Evolutionary conservation across 345 rosid genomes (phyloP).

Genomic region (Acer yangbiense): DNA sequence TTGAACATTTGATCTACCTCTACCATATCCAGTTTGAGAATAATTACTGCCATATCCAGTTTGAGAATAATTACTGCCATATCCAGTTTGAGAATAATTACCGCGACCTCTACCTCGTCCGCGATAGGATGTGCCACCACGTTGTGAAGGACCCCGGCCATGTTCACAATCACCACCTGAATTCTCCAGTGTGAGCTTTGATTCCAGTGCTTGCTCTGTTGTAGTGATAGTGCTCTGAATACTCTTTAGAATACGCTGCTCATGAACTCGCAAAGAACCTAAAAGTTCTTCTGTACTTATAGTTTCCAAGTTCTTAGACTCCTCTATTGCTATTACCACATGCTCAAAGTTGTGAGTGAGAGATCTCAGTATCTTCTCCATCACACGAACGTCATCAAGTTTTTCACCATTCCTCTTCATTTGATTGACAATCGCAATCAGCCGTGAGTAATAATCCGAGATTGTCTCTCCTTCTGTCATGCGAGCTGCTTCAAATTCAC

Average conservation of each 20-base stretch:
- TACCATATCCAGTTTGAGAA: background rate
- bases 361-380: background rate
- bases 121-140: background rate
- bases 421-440: background rate
- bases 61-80: no score
- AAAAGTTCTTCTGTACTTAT: background rate
- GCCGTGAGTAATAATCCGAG: background rate
- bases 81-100: no score
- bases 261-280: background rate
- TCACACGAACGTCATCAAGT: background rate
- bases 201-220: background rate
- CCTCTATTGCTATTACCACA: background rate
- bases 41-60: background rate
- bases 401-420: background rate
- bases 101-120: background rate
- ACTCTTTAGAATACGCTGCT: background rate
- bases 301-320: background rate
- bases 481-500: background rate
- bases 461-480: background rate
- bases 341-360: background rate
- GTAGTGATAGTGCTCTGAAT: background rate
- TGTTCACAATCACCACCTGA: background rate
- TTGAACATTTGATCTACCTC: background rate
- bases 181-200: background rate
- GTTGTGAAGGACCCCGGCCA: background rate